Base-by-base conservation (phyloP, 192 early-diverging fungal species). In the Pilaira anomala region DNA sequence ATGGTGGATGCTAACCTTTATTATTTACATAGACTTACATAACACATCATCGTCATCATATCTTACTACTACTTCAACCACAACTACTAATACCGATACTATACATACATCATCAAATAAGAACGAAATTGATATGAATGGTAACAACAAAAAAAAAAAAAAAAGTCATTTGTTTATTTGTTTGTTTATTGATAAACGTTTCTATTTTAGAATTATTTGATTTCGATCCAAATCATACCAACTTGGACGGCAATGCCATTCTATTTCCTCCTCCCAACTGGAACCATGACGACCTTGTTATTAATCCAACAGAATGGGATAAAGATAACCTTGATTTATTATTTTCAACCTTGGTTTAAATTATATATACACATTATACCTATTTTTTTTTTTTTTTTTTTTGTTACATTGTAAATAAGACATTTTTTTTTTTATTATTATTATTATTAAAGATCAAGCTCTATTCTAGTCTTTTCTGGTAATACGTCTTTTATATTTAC, bases 301-400 rank as follows among this genome's bases (percentile, higher is more conserved):
- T 42, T 14, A 58, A 58, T 41, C 16, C 33, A 18, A 42, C 22
- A 40, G 56, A 58, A 22, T 58, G 56, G 56, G 56, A 58, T 39
- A 33, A 58, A 42, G 56, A 58, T 3, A 36, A 58, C 21, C 14
- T 58, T 21, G 56, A 58, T 42, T 7, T 39, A 42, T 58, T 58
- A 13, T 42, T 58, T 19, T 41, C 33, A 25, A 36, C 40, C 40
- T 58, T 58, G 25, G 22, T 41, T 19, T 13, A 42, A 58, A 6
- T 2, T 12, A 54, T 33, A 55, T 55, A 55, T 33, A 51, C 22
- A 51, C 24, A 51, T 14, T 6, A 12, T 11, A 16, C 9, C 16
- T 19, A 16, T 18, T 46, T 46, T 46, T 18, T n/a, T 18, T 19
- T 36, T 36, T 46, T n/a, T 14, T 46, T 3, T 46, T 2, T 14